Evolutionary conservation across 768 basidiomycete species (phyloP).

Genomic region (Tremella mesenterica): DNA sequence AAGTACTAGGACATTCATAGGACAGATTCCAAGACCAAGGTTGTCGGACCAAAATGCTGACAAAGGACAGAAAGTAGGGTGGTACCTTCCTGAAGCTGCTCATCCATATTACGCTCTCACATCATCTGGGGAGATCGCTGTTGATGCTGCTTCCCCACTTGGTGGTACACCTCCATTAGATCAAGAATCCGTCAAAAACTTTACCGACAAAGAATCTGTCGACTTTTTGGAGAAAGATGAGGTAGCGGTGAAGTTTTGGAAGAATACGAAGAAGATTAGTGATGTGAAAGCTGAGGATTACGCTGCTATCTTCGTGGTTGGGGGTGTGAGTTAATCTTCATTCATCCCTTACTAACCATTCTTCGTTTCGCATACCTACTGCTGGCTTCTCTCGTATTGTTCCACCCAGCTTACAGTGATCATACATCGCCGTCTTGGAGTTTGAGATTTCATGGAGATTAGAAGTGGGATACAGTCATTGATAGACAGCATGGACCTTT

Average conservation of each 20-base stretch:
- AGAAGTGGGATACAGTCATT: not conserved
- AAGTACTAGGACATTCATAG: too few species aligned
- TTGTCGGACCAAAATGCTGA: too few species aligned
- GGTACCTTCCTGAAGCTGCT: conserved; percentile 68
- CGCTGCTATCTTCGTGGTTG: conserved; percentile 67
- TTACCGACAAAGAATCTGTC: conserved; percentile 53
- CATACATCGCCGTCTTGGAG: too few species aligned
- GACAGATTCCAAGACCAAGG: too few species aligned
- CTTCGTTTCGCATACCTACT: too few species aligned
- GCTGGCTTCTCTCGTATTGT: too few species aligned
- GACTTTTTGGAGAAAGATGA: conserved; percentile 56
- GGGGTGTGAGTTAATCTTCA: conserved; percentile 49
- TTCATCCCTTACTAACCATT: too few species aligned
- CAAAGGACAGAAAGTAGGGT: conserved; percentile 47
- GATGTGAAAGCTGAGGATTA: conserved; percentile 58
- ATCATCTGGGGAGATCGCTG: conserved; percentile 44
- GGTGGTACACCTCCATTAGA: conserved; percentile 68
- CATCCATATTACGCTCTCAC: conserved; percentile 59
- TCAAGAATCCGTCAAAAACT: conserved; percentile 47
- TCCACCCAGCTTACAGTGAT: too few species aligned
- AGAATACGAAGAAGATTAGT: conserved; percentile 54
- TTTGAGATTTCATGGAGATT: too few species aligned
- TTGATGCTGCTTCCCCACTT: conserved; percentile 57
- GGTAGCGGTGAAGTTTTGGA: conserved; percentile 52
- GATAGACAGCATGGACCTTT: conserved; percentile 56